Conservation (phyloP, 176 grass and related monocot genomes). For the Cenchrus fungigraminus region DNA sequence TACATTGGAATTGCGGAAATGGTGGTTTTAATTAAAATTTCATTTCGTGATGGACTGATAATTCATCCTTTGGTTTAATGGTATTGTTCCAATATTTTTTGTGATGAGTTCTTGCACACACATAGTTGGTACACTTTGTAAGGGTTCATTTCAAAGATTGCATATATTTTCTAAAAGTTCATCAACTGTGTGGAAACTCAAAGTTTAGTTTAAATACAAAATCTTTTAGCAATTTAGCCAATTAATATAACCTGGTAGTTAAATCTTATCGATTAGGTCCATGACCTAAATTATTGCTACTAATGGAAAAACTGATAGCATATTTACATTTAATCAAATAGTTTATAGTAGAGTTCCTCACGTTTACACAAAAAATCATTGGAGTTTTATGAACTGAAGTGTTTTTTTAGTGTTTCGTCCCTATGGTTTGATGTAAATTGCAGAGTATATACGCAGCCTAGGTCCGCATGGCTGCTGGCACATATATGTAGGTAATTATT, state of each 20-base stretch:
- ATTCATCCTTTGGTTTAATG: background rate
- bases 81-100: background rate
- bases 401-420: background rate
- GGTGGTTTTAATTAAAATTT: background rate
- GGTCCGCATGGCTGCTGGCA: background rate
- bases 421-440: background rate
- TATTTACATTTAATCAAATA: slow-evolving; percentile 3
- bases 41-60: background rate
- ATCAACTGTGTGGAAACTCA: background rate
- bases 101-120: background rate
- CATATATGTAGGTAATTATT: background rate
- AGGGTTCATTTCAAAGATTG: background rate
- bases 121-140: background rate
- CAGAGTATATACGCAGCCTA: background rate
- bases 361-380: background rate
- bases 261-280: background rate
- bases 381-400: background rate
- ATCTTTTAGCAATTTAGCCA: background rate
- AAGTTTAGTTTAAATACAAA: background rate
- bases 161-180: background rate
- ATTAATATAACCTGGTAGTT: background rate
- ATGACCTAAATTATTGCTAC: background rate
- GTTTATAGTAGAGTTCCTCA: background rate
- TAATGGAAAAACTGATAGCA: background rate
- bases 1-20: background rate